Base-by-base conservation (phyloP, 169 alveolate species). In the Plasmodium vivax region DNA sequence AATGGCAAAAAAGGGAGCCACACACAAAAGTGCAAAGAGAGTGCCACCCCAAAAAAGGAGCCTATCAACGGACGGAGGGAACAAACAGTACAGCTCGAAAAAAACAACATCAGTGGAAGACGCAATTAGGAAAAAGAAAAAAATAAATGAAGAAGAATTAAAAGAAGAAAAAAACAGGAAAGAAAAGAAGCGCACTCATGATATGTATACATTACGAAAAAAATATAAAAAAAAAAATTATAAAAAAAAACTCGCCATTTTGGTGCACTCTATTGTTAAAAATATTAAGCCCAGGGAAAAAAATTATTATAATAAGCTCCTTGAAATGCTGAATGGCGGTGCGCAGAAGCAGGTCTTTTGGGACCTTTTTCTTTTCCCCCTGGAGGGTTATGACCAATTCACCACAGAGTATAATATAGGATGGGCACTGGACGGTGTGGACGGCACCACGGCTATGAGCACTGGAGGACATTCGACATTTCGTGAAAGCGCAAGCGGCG, bases 221-320 rank as follows among this genome's bases (percentile, higher is more conserved):
- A 43, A 10, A 19, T 85, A 73, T 23, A 51, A 85, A 72, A 45
- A 74, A 85, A 85, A 85, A 54, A 43, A 56, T 8, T 85, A 75
- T 38, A 75, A 30, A 30, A 73, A 54, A 85, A 72, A 54, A n/a
- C 30, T 85, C 14, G 43, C 30, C 8, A 88, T 23, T 10, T 79
- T 88, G 30, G 32, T 80, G 51, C 90, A 88, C 72, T 79, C 94
- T 14, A 88, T 88, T 80, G 87, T 88, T 41, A 88, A 80, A 79
- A 54, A 88, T 58, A 41, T 88, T 19, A 88, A 79, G 82, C 94
- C 94, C 2, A 79, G 34, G 43, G 68, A 38, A 80, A 88, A 88
- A 88, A 88, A 88, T 62, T 79, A 88, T 80, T 88, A 88, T 23
- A 43, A 88, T 32, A 77, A 58, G 75, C 43, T 88, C 82, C 47